A percentile compares a stretch with the other conserved stretches of the same genome.
These are phyloP conservation scores for Gracilaria vermiculophylla DNA, from an alignment of 23 red algal genomes.

Conservation along the genomic window DNA sequence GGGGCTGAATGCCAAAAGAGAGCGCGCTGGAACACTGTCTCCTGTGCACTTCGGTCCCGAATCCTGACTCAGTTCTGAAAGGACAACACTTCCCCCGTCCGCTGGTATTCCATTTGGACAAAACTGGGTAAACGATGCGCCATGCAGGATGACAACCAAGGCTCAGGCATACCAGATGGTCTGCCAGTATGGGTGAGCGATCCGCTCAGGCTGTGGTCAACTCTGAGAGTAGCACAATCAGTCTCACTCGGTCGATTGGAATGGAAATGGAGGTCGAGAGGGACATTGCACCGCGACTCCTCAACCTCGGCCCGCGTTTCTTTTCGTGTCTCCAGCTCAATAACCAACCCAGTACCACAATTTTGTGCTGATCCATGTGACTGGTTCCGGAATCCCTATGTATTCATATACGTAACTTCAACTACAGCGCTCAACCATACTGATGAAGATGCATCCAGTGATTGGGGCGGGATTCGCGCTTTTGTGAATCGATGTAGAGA, in stretches of 20 bases:
- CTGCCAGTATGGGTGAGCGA: slow-evolving; percentile 69
- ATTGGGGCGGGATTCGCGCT: slow-evolving; percentile 53
- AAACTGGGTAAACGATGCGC: slow-evolving; percentile 19
- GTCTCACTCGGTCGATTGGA: slow-evolving; percentile 62
- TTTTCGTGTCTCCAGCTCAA: slow-evolving; percentile 32
- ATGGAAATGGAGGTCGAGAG: slow-evolving; percentile 48
- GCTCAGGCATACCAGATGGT: slow-evolving; percentile 25
- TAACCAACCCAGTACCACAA: background rate
- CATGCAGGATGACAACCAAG: slow-evolving; percentile 22
- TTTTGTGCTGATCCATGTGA: background rate
- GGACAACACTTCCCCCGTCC: background rate
- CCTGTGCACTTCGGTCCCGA: background rate
- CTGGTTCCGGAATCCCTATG: slow-evolving; percentile 62
- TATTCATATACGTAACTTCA: slow-evolving; percentile 50
- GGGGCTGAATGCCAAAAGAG: background rate
- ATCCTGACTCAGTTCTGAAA: background rate
- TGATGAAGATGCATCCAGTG: slow-evolving; percentile 10
- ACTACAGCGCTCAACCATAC: slow-evolving; percentile 4
- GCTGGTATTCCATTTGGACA: background rate
- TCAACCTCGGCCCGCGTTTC: slow-evolving; percentile 51
- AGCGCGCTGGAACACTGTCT: background rate
- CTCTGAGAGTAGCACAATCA: slow-evolving; percentile 50
- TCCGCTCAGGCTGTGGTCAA: slow-evolving; percentile 44
- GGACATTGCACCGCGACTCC: slow-evolving; percentile 52
- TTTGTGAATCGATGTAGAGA: slow-evolving; percentile 63